Conservation (phyloP, 1,284 basidiomycete genomes). For the Mycena citricolor region DNA sequence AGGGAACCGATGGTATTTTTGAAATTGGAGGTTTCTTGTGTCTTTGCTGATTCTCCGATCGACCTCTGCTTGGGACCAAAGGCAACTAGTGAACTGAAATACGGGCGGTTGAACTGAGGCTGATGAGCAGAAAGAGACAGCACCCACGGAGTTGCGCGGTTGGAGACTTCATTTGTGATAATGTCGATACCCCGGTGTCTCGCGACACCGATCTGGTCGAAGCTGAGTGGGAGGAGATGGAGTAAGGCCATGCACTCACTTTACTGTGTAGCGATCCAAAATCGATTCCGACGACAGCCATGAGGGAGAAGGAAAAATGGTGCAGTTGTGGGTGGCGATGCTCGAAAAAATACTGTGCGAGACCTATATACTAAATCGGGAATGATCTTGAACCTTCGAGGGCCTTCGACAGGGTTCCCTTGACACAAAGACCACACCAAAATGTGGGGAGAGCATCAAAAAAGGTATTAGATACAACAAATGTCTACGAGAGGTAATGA, state of each 20-base stretch:
- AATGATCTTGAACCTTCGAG: too few species aligned
- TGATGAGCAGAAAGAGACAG: constrained; percentile 10
- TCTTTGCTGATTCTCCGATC: constrained; percentile 93
- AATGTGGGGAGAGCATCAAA: too few species aligned
- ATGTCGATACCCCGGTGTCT: constrained; percentile 94
- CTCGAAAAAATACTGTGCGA: too few species aligned
- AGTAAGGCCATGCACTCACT: constrained; percentile 40
- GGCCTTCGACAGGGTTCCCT: too few species aligned
- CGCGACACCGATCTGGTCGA: constrained; percentile 82
- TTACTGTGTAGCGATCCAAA: constrained; percentile 87
- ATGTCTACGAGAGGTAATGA: too few species aligned
- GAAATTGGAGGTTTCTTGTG: constrained; percentile 96
- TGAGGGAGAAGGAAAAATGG: constrained; percentile 23
- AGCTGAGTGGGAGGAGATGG: constrained; percentile 19
- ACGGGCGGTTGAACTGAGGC: neutral
- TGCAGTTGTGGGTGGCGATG: too few species aligned
- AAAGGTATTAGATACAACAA: too few species aligned
- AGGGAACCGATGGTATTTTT: constrained; percentile 91
- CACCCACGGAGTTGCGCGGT: constrained; percentile 87
- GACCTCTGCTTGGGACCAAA: constrained; percentile 87
- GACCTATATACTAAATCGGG: too few species aligned
- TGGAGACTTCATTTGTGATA: constrained; percentile 93
- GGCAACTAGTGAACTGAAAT: constrained; percentile 80
- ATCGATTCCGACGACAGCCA: constrained; percentile 92
- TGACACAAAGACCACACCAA: too few species aligned